phyloP scores from a whole-genome alignment of 306 rosid species.

The Arachis hypogaea region DNA sequence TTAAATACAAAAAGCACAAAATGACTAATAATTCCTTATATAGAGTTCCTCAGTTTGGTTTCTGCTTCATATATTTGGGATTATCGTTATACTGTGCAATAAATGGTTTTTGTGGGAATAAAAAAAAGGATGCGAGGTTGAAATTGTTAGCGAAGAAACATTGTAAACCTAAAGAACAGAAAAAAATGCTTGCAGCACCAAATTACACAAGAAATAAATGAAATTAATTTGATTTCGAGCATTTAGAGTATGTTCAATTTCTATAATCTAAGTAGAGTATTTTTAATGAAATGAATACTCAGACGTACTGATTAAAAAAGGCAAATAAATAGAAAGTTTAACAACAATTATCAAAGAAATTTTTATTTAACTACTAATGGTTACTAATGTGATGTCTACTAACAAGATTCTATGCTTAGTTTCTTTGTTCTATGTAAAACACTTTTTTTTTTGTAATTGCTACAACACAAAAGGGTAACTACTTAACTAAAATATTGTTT shows the following conservation, averaged over 20 bases:
- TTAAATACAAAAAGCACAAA: constrained; percentile 5
- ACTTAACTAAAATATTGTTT: not conserved
- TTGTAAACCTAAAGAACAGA: too few relatives aligned
- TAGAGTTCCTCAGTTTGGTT: constrained; percentile 9
- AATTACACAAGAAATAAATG: too few relatives aligned
- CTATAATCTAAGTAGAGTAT: not conserved
- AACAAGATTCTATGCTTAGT: constrained; percentile 9
- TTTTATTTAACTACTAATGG: constrained; percentile 6
- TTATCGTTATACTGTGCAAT: not conserved
- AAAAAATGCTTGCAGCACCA: not conserved
- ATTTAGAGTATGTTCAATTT: not conserved
- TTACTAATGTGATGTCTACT: not conserved
- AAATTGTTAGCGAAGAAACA: constrained; percentile 13
- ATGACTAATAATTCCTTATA: constrained; percentile 10
- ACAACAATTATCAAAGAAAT: constrained; percentile 7
- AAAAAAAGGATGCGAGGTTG: not conserved
- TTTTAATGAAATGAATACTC: not conserved
- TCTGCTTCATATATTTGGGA: not conserved
- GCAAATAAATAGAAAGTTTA: not conserved
- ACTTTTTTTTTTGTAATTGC: not conserved
- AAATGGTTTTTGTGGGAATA: not conserved
- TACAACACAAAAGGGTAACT: not conserved
- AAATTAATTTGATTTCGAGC: too few relatives aligned
- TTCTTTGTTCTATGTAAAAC: constrained; percentile 14
- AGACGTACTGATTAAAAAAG: not conserved